Conservation (phyloP, 495 filamentous ascomycete species). For the Geoglossum glabrum region DNA sequence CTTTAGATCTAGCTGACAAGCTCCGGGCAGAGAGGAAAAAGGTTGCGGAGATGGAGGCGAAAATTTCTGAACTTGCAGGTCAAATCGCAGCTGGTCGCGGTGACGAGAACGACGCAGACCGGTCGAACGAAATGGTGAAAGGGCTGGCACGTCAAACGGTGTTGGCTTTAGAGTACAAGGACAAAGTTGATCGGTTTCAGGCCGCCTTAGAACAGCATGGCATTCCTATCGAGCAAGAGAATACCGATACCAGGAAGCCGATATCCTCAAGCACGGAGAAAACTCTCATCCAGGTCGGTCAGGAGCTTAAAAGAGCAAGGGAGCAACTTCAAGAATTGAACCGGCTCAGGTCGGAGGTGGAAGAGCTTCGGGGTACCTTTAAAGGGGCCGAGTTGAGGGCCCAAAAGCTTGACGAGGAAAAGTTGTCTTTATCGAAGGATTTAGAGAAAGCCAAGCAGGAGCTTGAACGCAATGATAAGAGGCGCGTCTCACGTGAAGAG, state of each 20-base stretch:
- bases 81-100: constrained; percentile 15
- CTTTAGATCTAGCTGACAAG: constrained; percentile 46
- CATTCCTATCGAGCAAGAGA: background rate
- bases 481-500: background rate
- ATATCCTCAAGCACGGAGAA: background rate
- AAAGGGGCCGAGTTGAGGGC: background rate
- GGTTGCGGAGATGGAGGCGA: constrained; percentile 37
- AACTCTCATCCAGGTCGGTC: background rate
- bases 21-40: constrained; percentile 46
- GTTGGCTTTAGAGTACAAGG: constrained; percentile 44
- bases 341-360: background rate
- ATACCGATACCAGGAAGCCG: background rate
- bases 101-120: constrained; percentile 7
- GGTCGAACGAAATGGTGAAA: constrained; percentile 22
- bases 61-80: constrained; percentile 20
- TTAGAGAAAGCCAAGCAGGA: constrained; percentile 13
- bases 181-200: constrained; percentile 43
- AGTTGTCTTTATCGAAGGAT: background rate
- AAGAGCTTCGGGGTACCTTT: background rate
- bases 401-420: constrained; percentile 1
- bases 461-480: constrained; percentile 6
- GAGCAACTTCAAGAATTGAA: background rate
- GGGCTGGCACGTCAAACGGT: constrained; percentile 47
- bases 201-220: constrained; percentile 21
- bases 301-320: constrained; percentile 4